Conservation (phyloP, 306 rosid genomes). For the Fagus sylvatica region DNA sequence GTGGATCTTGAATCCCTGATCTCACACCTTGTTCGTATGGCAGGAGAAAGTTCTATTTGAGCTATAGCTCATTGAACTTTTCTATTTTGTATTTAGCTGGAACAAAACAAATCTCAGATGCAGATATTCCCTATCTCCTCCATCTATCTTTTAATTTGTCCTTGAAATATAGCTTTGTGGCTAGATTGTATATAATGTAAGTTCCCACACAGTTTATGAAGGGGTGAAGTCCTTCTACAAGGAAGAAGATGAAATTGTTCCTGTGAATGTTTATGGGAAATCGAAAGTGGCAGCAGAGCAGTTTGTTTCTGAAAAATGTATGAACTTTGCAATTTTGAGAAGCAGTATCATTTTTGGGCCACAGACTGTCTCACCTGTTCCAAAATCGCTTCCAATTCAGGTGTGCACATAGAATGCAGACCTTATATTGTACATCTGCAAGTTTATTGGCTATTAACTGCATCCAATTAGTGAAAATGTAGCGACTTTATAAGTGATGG, state of each 20-base stretch:
- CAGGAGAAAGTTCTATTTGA: background rate
- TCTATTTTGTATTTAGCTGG: background rate
- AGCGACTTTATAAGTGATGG: background rate
- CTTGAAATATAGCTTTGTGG: slow-evolving; percentile 17
- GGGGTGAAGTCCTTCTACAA: slow-evolving; percentile 84
- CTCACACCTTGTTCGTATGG: background rate
- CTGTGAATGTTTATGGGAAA: slow-evolving; percentile 84
- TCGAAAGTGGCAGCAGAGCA: slow-evolving; percentile 81
- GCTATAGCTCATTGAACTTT: background rate
- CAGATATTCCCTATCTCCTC: slow-evolving; percentile 1
- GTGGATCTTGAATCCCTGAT: background rate
- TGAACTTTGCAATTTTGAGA: slow-evolving; percentile 79
- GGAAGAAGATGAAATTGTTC: slow-evolving; percentile 72
- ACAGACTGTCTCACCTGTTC: slow-evolving; percentile 78
- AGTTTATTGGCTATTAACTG: slow-evolving; percentile 7
- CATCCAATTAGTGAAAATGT: background rate
- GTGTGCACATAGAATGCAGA: slow-evolving; percentile 30
- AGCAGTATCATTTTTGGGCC: slow-evolving; percentile 96
- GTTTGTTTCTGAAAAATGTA: slow-evolving; percentile 59
- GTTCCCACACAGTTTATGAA: slow-evolving; percentile 68
- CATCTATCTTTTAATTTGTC: background rate
- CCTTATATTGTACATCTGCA: slow-evolving; percentile 3
- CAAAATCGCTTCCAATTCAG: slow-evolving; percentile 95
- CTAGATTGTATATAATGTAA: slow-evolving; percentile 26
- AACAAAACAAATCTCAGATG: background rate